Conservation (phyloP, 2,329 filamentous ascomycete genomes). For the Fusarium mundagurra region DNA sequence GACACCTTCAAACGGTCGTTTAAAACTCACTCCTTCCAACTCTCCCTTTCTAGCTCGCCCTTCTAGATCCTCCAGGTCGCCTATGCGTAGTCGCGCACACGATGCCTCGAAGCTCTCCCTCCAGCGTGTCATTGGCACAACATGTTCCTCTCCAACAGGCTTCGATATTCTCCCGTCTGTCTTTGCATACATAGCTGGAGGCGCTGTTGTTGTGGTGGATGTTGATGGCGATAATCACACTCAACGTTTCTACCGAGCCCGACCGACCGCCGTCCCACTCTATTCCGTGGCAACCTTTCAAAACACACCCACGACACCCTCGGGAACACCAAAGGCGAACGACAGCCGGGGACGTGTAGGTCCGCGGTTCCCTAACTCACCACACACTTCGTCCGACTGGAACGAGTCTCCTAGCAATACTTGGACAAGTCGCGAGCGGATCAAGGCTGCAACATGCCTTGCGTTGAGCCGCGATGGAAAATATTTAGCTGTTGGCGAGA, state of each 20-base stretch:
- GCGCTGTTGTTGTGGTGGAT: slow-evolving; percentile 89
- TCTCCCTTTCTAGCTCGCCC: slow-evolving; percentile 74
- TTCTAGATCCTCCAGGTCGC: slow-evolving; percentile 70
- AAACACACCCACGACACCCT: slow-evolving; percentile 61
- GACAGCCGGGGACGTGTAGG: slow-evolving; percentile 69
- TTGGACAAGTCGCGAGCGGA: slow-evolving; percentile 89
- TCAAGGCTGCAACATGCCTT: slow-evolving; percentile 93
- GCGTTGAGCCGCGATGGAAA: slow-evolving; percentile 87
- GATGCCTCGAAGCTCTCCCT: slow-evolving; percentile 74
- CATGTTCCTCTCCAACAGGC: slow-evolving; percentile 82
- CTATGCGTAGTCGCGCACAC: slow-evolving; percentile 61
- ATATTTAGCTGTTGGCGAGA: slow-evolving; percentile 93
- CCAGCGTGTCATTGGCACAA: slow-evolving; percentile 89
- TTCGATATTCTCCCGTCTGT: slow-evolving; percentile 83
- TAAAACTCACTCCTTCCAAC: slow-evolving; percentile 79
- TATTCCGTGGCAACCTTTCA: slow-evolving; percentile 65
- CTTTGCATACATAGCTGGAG: slow-evolving; percentile 93
- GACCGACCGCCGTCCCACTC: slow-evolving; percentile 77
- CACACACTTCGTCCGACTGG: slow-evolving; percentile 59
- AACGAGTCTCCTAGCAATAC: slow-evolving; percentile 76
- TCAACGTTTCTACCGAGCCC: slow-evolving; percentile 91
- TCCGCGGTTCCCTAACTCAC: slow-evolving; percentile 58
- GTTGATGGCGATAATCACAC: slow-evolving; percentile 73
- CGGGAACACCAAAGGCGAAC: slow-evolving; percentile 68
- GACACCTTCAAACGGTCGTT: slow-evolving; percentile 65